Percentiles rank a stretch among this genome's conserved stretches.
phyloP scores from a whole-genome alignment of 2,329 filamentous ascomycete species.

The Seiridium cupressi region DNA sequence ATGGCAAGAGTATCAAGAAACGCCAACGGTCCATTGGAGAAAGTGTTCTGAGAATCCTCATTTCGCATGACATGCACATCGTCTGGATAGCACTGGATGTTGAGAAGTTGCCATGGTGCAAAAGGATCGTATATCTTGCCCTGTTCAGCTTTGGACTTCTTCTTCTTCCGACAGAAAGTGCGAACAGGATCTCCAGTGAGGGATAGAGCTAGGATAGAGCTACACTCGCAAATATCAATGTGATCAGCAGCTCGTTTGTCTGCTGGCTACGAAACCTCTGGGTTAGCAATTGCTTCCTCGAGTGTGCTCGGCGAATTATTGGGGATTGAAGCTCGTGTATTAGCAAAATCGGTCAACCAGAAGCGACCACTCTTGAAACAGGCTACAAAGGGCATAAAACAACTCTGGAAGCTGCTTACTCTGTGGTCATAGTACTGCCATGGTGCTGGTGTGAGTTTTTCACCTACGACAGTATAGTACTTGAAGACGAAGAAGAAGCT shows the following conservation, averaged over 20 bases:
- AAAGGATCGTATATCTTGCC: conserved; percentile 58
- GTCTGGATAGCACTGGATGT: conserved; percentile 58
- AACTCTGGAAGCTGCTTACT: no score
- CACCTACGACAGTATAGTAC: conserved; percentile 4
- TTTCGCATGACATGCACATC: conserved; percentile 54
- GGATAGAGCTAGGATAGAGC: conserved; percentile 47
- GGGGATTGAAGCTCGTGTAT: no score
- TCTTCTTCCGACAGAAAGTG: conserved; percentile 37
- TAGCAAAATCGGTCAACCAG: no score
- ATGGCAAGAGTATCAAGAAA: conserved; percentile 57
- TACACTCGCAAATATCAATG: conserved; percentile 19
- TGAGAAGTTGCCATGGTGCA: conserved; percentile 59
- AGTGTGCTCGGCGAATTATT: no score
- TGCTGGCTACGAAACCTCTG: conserved; percentile 16
- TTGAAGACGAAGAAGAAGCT: conserved; percentile 8
- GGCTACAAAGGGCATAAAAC: no score
- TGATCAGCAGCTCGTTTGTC: conserved; percentile 42
- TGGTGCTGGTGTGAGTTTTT: conserved; percentile 41
- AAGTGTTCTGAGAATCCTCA: conserved; percentile 53
- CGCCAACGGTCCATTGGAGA: conserved; percentile 59
- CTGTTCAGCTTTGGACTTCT: conserved; percentile 45
- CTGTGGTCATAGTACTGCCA: conserved; percentile 58
- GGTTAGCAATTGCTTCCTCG: no score
- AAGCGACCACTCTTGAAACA: no score
- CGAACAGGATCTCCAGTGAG: conserved; percentile 39